phyloP scores from a whole-genome alignment of 179 eudicot genomes.

The Carnegiea gigantea region DNA sequence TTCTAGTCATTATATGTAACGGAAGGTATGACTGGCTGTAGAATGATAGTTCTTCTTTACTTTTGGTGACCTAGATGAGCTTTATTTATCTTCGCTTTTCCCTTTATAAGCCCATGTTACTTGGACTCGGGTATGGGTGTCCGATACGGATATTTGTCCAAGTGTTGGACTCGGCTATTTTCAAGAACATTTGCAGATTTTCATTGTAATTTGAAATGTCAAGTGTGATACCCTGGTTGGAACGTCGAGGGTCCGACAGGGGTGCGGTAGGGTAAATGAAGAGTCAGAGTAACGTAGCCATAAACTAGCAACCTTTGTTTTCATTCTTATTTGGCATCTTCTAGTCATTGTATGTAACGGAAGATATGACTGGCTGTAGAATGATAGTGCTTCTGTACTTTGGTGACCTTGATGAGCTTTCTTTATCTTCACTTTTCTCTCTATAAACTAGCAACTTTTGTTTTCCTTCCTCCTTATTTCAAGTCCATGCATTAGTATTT shows the following conservation, averaged over 20 bases:
- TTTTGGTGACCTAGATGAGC: not conserved
- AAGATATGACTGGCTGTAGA: constrained; percentile 39
- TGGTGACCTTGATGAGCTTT: not conserved
- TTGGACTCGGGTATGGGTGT: too few relatives aligned
- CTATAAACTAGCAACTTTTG: not conserved
- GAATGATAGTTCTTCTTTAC: not conserved
- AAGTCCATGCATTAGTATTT: not conserved
- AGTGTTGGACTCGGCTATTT: too few relatives aligned
- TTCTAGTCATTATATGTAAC: constrained; percentile 40
- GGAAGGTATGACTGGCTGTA: constrained; percentile 47
- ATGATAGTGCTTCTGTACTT: not conserved
- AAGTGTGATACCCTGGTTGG: too few relatives aligned
- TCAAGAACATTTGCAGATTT: too few relatives aligned
- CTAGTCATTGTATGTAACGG: constrained; percentile 43
- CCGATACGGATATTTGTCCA: too few relatives aligned
- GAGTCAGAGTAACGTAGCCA: too few relatives aligned
- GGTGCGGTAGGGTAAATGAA: too few relatives aligned
- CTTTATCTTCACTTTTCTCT: not conserved
- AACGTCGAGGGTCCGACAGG: too few relatives aligned
- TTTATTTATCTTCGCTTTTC: not conserved
- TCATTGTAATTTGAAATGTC: too few relatives aligned
- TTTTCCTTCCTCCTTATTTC: constrained; percentile 3
- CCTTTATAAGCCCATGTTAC: not conserved
- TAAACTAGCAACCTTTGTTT: not conserved
- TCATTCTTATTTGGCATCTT: constrained; percentile 30